Base-by-base conservation (phyloP, 2,329 filamentous ascomycete genomes). In the Coccinonectria pachysandricola region DNA sequence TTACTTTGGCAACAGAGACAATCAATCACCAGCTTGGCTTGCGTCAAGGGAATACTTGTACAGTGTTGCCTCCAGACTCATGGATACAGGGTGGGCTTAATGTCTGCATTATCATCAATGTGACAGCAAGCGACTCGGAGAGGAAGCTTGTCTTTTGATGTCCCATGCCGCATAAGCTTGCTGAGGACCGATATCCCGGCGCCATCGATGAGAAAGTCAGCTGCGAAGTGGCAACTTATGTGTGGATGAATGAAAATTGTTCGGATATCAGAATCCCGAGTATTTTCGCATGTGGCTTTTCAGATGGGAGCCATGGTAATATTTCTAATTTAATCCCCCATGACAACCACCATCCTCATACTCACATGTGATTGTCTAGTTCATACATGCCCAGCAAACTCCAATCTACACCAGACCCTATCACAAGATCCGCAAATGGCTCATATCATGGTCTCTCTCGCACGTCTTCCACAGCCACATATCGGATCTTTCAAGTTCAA, bases 161-260 rank as follows among this genome's bases (percentile, higher is more conserved):
- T 22, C 36, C 36, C 4, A 38, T 40, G 32, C 24, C 40, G 8
- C 34, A 43, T 19, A 38, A 33, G 19, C 31, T 41, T 19, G 36
- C 38, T 23, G 39, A 42, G 16, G 4, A 23, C 3, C 20, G 12
- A 9, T 28, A 39, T 15, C 36, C 40, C 4, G 48, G 50, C 20
- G 51, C 39, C 2, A 31, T 53, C 10, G 45, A 55, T 23, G 49
- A 53, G 28, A 55, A 55, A 34, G 24, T 54, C 14, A 36, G 48
- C 23, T 49, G 39, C 23, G 49, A 55, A 37, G 46, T 48, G 6
- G 49, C 43, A 33, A 40, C 40, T 12, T 54, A 54, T 28, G 33
- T 36, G 6, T 54, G 47, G 50, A 47, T 56, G 26, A 42, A 52
- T 29, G 27, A 50, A 19, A 11, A 43, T 21, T 54, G 42, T 31